Percentiles rank a stretch among this genome's conserved stretches.
Conservation (phyloP, 306 rosid genomes). For the Sicyos baderoa region DNA sequence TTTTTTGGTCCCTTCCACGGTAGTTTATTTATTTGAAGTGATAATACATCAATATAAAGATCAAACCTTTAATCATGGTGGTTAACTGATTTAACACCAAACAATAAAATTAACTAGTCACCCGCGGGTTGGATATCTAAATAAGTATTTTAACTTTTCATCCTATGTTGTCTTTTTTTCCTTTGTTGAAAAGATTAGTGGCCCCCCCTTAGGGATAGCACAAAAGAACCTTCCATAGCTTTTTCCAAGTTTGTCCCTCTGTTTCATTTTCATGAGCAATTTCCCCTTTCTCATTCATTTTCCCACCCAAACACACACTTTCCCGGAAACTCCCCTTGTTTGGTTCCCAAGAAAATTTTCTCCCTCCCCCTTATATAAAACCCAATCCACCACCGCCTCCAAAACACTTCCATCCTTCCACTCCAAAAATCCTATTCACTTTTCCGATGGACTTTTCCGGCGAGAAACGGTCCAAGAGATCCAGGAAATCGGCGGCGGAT, state of each 20-base stretch:
- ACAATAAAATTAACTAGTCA: too few species aligned
- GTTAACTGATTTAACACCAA: too few species aligned
- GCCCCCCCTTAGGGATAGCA: neutral
- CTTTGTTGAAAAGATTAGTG: too few species aligned
- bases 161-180: too few species aligned
- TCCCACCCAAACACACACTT: slow-evolving; percentile 17
- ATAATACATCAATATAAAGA: too few species aligned
- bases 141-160: too few species aligned
- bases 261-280: neutral
- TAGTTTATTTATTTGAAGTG: too few species aligned
- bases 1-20: too few species aligned
- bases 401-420: neutral
- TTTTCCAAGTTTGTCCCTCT: neutral
- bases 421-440: neutral
- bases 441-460: slow-evolving; percentile 22
- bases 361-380: slow-evolving; percentile 15
- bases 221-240: neutral
- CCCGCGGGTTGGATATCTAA: too few species aligned
- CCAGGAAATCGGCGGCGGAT: slow-evolving; percentile 25
- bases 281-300: neutral
- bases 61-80: too few species aligned
- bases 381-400: neutral
- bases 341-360: slow-evolving; percentile 22
- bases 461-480: slow-evolving; percentile 29
- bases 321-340: slow-evolving; percentile 31